Evolutionary conservation across 257 asterid genomes (phyloP).

Genomic region (Penstemon eatonii): DNA sequence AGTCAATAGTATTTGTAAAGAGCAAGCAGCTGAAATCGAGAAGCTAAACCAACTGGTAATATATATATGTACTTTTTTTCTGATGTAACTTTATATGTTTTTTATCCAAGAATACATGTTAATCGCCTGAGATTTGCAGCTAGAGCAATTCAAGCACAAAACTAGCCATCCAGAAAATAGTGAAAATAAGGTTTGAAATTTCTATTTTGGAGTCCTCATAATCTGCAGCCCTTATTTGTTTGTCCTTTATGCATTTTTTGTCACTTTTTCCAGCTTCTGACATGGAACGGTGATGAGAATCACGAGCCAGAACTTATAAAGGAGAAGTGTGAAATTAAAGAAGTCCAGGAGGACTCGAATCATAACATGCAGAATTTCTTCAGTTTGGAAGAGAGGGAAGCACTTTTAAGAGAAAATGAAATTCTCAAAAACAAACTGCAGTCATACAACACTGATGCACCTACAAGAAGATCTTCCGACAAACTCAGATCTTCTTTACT

Average conservation of each 20-base stretch:
- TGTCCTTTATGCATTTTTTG: background rate
- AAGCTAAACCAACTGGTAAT: slow-evolving; percentile 67
- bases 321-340: slow-evolving; percentile 61
- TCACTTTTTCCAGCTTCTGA: slow-evolving; percentile 54
- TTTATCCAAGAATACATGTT: slow-evolving; percentile 10
- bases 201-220: background rate
- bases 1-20: slow-evolving; percentile 64
- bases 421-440: slow-evolving; percentile 55
- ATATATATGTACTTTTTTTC: background rate
- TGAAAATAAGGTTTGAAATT: slow-evolving; percentile 41
- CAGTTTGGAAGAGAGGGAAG: slow-evolving; percentile 57
- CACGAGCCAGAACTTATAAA: slow-evolving; percentile 48
- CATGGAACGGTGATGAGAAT: slow-evolving; percentile 45
- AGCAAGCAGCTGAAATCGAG: slow-evolving; percentile 80
- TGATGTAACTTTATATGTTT: slow-evolving; percentile 12
- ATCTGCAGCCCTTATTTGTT: background rate
- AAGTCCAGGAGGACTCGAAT: slow-evolving; percentile 39
- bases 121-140: slow-evolving; percentile 48
- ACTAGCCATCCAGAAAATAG: slow-evolving; percentile 25
- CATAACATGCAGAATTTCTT: slow-evolving; percentile 32
- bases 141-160: slow-evolving; percentile 53
- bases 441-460: slow-evolving; percentile 41
- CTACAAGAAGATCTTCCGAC: slow-evolving; percentile 63
- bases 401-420: slow-evolving; percentile 74
- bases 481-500: slow-evolving; percentile 71